These are phyloP conservation scores for Parsonsia alboflavescens DNA, from an alignment of 257 asterid species.

Conservation along the genomic window DNA sequence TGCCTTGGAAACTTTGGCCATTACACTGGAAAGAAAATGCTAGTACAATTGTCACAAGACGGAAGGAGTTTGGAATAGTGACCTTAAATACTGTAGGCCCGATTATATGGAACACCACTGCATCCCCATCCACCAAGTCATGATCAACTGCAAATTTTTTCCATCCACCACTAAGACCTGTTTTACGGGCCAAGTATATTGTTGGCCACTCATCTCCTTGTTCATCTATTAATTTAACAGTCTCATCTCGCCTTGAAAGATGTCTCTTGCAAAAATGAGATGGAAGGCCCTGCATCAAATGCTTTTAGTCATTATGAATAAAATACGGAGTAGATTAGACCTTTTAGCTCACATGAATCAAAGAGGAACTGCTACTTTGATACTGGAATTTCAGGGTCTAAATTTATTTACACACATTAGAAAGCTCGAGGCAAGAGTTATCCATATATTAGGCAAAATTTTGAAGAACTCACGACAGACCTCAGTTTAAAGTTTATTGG, in stretches of 20 bases:
- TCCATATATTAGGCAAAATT: no score
- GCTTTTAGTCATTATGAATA: background rate
- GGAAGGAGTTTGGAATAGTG: background rate
- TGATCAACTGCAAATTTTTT: slow-evolving; percentile 78
- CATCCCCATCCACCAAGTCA: slow-evolving; percentile 79
- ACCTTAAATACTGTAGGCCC: slow-evolving; percentile 63
- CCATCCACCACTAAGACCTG: slow-evolving; percentile 95
- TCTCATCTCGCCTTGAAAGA: slow-evolving; percentile 57
- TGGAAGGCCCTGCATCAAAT: slow-evolving; percentile 67
- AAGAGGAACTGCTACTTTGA: background rate
- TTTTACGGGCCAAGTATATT: slow-evolving; percentile 56
- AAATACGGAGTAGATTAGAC: background rate
- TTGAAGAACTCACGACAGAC: background rate
- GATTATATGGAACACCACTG: slow-evolving; percentile 61
- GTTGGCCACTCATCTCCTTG: slow-evolving; percentile 66
- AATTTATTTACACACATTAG: background rate
- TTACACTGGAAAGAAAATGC: slow-evolving; percentile 2
- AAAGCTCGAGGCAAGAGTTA: background rate
- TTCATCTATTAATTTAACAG: slow-evolving; percentile 58
- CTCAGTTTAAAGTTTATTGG: background rate
- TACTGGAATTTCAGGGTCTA: background rate
- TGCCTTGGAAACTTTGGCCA: no score
- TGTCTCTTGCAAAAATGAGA: slow-evolving; percentile 49
- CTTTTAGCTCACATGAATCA: background rate
- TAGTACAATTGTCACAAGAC: background rate